A percentile compares a stretch with the other conserved stretches of the same genome.
phyloP scores from a whole-genome alignment of 139 green algal species.

The Mychonastes homosphaera region DNA sequence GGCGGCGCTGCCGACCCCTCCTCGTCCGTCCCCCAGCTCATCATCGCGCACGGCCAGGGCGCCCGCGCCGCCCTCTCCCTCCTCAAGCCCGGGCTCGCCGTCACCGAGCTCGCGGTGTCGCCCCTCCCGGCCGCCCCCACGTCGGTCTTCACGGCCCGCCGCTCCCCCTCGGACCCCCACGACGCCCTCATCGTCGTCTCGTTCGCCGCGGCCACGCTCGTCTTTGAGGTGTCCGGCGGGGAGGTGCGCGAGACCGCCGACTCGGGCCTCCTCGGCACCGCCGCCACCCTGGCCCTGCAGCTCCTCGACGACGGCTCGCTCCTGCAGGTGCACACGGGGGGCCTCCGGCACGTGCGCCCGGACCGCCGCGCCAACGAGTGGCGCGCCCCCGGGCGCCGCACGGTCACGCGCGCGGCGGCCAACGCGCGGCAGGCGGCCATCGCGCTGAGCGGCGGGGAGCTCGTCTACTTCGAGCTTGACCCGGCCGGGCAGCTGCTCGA shows the following conservation, averaged over 20 bases:
- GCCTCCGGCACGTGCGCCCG: conserved; percentile 83
- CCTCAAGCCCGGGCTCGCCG: conserved; percentile 79
- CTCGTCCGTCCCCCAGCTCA: too few species aligned
- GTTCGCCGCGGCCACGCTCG: conserved; percentile 91
- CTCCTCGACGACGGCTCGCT: conserved; percentile 86
- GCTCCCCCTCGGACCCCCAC: conserved; percentile 33
- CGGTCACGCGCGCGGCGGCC: conserved; percentile 48
- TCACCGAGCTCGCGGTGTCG: conserved; percentile 87
- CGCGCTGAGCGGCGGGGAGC: conserved; percentile 74
- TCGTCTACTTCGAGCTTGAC: conserved; percentile 97
- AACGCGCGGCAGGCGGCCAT: conserved; percentile 78
- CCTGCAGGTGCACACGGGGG: conserved; percentile 80
- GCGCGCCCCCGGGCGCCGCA: conserved; percentile 68
- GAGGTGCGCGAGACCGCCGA: conserved; percentile 96
- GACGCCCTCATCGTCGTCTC: conserved; percentile 96
- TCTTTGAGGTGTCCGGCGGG: conserved; percentile 86
- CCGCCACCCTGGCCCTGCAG: conserved; percentile 64
- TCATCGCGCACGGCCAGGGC: too few species aligned
- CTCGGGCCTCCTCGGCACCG: conserved; percentile 79
- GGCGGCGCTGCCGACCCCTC: too few species aligned
- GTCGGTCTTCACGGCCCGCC: conserved; percentile 78
- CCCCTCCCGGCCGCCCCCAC: conserved; percentile 79
- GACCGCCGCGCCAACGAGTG: conserved; percentile 94
- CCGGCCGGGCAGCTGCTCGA: conserved; percentile 77
- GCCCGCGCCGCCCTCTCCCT: conserved; percentile 70